phyloP scores from a whole-genome alignment of 2,329 filamentous ascomycete species.

The Xylaria sp. region DNA sequence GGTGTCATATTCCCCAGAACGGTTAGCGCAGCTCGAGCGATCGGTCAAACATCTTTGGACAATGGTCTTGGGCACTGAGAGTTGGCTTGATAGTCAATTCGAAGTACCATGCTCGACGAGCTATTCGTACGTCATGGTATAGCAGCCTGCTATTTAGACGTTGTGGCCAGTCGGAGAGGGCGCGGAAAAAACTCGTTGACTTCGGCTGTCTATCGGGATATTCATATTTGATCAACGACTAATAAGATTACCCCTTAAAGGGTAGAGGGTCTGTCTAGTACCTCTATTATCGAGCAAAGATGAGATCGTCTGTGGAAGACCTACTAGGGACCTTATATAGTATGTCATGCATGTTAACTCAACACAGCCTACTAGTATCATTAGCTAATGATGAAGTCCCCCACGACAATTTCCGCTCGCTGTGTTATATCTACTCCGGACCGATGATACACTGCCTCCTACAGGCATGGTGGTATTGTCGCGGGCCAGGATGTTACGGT shows the following conservation, averaged over 20 bases:
- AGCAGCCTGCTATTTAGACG: background rate
- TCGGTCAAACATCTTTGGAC: constrained; percentile 32
- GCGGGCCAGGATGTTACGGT: background rate
- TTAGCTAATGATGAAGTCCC: background rate
- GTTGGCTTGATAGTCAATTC: constrained; percentile 9
- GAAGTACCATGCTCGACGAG: background rate
- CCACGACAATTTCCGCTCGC: constrained; percentile 11
- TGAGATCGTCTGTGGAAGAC: background rate
- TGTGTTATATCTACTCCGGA: background rate
- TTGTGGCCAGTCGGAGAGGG: background rate
- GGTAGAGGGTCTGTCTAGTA: background rate
- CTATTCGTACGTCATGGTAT: too few relatives aligned
- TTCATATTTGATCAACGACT: background rate
- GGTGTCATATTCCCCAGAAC: constrained; percentile 20
- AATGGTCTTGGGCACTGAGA: constrained; percentile 20
- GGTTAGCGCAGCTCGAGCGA: constrained; percentile 26
- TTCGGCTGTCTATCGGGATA: background rate
- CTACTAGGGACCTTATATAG: background rate
- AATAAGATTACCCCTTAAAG: background rate
- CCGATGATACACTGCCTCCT: background rate
- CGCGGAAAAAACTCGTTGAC: background rate
- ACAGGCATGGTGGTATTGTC: background rate
- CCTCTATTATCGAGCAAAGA: background rate
- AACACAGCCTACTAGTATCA: background rate
- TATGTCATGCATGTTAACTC: background rate